Evolutionary conservation across 208 protist species (phyloP).

Genomic region (Balamuthia mandrillaris): DNA sequence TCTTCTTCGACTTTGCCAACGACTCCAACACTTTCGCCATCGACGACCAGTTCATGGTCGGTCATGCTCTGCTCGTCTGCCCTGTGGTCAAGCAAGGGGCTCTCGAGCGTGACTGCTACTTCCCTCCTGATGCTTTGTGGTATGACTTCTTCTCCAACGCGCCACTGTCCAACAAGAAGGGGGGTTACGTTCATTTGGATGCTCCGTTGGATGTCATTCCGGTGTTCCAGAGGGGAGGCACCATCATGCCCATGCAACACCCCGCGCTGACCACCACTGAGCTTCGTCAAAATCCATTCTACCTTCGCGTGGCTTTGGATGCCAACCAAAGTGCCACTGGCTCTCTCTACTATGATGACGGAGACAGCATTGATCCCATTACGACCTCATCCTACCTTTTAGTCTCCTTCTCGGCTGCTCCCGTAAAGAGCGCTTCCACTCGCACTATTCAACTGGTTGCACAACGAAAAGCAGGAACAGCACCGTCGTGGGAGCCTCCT

Average conservation of each 20-base stretch:
- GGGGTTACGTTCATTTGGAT: neutral
- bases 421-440: too few relatives aligned
- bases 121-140: constrained; percentile 72
- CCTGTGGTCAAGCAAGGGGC: constrained; percentile 57
- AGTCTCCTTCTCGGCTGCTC: too few relatives aligned
- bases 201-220: neutral
- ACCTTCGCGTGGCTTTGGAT: too few relatives aligned
- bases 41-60: constrained; percentile 73
- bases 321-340: too few relatives aligned
- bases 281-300: neutral
- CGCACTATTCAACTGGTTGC: too few relatives aligned
- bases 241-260: neutral
- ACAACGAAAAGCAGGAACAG: too few relatives aligned
- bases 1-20: constrained; percentile 74
- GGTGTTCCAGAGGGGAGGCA: neutral
- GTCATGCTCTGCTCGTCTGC: constrained; percentile 46
- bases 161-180: neutral
- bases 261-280: neutral
- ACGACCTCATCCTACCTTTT: too few relatives aligned
- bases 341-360: too few relatives aligned
- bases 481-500: too few relatives aligned
- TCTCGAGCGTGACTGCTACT: constrained; percentile 61
- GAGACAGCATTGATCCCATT: too few relatives aligned
- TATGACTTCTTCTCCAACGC: constrained; percentile 65
- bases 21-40: constrained; percentile 58